Base-by-base conservation (phyloP, 1,284 basidiomycete genomes). In the Dichomitus squalens region DNA sequence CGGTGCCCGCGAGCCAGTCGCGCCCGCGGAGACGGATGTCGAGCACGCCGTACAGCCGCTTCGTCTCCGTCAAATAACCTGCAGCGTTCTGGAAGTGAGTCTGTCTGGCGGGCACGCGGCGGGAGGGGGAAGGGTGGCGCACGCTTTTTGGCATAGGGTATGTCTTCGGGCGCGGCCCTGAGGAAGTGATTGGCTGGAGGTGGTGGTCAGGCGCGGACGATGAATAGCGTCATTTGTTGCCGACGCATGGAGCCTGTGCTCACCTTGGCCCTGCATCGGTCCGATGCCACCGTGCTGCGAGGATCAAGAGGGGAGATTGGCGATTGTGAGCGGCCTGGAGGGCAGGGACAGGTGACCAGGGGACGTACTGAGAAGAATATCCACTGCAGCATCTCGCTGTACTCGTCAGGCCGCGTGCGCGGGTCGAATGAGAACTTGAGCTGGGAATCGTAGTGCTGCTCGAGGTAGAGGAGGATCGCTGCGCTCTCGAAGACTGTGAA, bases 1-100 rank as follows among this genome's bases (percentile, higher is more conserved):
- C 85, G 27, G 82, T 72, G 11, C 91, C 91, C 5, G 84, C 88
- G 27, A 93, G 81, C 72, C 80, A 93, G 43, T 87, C 83, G 12
- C 84, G 79, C 43, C 77, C 76, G 23, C 72, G 66, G 2, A 94
- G 79, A 14, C 85, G 83, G 56, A 83, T 82, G 65, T 93, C 83
- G 53, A 93, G 79, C 9, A 93, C 92, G 29, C 81, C 76, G 68
- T 88, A 92, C 6, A 94, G 78, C 21, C 92, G 81, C 67, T 84
- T 84, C 8, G 88, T 88, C 78, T 94, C 92, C 29, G 88, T 81
- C 20, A 81, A 64, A 72, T 92, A 93, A 35, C 89, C 82, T 84
- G 71, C 1, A 35, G 36, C 5, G 14, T 2, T 16, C 12, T 16
- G 35, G 12, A 14, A 14, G 11, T 14, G 35, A 36, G 14, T 16